Evolutionary conservation across 768 basidiomycete genomes (phyloP).

Genomic region (Serpula lacrymans): DNA sequence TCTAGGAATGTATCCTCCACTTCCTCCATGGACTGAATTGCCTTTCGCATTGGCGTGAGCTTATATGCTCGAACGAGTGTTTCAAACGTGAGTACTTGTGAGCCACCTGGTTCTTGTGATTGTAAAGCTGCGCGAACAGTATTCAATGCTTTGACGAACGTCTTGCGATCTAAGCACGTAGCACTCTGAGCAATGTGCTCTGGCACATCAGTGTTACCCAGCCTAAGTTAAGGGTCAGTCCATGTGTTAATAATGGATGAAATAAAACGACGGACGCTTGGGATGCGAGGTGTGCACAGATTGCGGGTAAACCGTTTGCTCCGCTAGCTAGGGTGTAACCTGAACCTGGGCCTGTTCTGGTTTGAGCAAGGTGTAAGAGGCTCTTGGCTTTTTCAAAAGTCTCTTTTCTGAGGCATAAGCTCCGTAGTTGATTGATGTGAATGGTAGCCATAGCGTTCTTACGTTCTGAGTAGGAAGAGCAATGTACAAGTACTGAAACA

Average conservation of each 20-base stretch:
- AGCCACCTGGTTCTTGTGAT: constrained; percentile 1
- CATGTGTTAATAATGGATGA: neutral
- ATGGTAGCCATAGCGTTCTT: no score
- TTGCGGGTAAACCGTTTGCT: constrained; percentile 19
- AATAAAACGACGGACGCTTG: constrained; percentile 20
- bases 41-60: constrained; percentile 9
- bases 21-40: constrained; percentile 31
- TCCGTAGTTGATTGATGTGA: constrained; percentile 14
- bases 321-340: constrained; percentile 20
- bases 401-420: constrained; percentile 19
- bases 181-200: constrained; percentile 21
- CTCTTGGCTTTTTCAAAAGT: constrained; percentile 20
- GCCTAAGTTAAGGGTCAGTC: constrained; percentile 4
- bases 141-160: constrained; percentile 21
- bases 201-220: constrained; percentile 27
- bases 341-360: constrained; percentile 24
- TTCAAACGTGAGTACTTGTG: constrained; percentile 21
- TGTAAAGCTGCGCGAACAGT: constrained; percentile 16
- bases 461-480: no score
- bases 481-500: no score
- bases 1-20: constrained; percentile 25
- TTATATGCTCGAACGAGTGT: constrained; percentile 28
- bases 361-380: constrained; percentile 15
- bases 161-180: constrained; percentile 17
- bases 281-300: constrained; percentile 30